Base-by-base conservation (phyloP, 805 yeast species). In the Middelhovenomyces tepae region DNA sequence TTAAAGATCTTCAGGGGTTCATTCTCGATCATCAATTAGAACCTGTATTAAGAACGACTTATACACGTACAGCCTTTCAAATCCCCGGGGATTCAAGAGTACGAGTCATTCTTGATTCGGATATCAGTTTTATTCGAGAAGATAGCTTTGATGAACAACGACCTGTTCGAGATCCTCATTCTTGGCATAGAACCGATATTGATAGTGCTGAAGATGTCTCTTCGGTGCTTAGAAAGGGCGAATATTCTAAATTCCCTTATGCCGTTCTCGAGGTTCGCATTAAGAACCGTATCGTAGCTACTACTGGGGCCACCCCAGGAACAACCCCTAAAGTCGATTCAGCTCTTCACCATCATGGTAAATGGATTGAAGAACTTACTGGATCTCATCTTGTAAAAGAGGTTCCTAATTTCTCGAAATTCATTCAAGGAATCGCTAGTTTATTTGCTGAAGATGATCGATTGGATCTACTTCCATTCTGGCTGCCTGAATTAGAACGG, bases 81-180 rank as follows among this genome's bases (percentile, higher is more conserved):
- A 89, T 89, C 48, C 98, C 98, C 2, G 96, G 96, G 38, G 97
- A 91, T 55, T 93, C 87, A 55, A 73, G 89, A 51, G 79, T 87
- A 23, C 76, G 97, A 54, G 77, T 91, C 40, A 78, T 83, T 27
- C 83, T 89, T 43, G 97, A 89, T 59, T 79, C 93, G 10, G 91
- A 91, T 54, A 74, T 91, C 36, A 53, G 78, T 33, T 87, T 83
- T 53, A 78, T 89, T 40, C 74, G 97, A 48, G 98, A 89, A 55
- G 97, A 89, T 55, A 60, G 89, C 0, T 80, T 89, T 51, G 95
- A 87, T 56, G 60, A 67, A 28, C 76, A 74, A 43, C 71, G 87
- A 46, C 97, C 98, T 11, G 80, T 86, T 41, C 78, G 98, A 60
- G 82, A 85, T 51, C 94, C 95, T 23, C 59, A 61, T 14, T 72